phyloP scores from a whole-genome alignment of 2,329 filamentous ascomycete species.

The Stachybotrys chlorohalonatus region DNA sequence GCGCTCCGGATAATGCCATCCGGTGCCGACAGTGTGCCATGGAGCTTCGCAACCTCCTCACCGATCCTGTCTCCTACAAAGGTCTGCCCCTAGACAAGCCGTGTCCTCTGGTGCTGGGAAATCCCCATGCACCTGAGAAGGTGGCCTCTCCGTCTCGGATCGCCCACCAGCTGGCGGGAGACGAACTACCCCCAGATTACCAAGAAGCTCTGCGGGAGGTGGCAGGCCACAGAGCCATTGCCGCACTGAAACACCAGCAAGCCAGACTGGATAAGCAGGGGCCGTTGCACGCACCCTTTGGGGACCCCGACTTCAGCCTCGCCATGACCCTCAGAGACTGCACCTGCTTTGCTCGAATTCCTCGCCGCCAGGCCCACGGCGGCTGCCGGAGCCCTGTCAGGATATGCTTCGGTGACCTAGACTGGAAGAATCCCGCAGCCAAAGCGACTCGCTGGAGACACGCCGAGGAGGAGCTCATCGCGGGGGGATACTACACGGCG shows the following conservation, averaged over 20 bases:
- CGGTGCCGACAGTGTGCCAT: slow-evolving; percentile 69
- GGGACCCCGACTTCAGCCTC: slow-evolving; percentile 45
- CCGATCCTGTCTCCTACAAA: slow-evolving; percentile 21
- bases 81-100: slow-evolving; percentile 34
- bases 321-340: slow-evolving; percentile 80
- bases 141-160: slow-evolving; percentile 33
- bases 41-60: slow-evolving; percentile 25
- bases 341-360: slow-evolving; percentile 61
- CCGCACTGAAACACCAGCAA: slow-evolving; percentile 24
- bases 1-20: slow-evolving; percentile 51
- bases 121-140: slow-evolving; percentile 34
- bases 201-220: slow-evolving; percentile 15
- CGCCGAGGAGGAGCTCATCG: slow-evolving; percentile 53
- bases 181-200: slow-evolving; percentile 16
- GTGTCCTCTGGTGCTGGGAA: slow-evolving; percentile 58
- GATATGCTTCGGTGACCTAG: slow-evolving; percentile 64
- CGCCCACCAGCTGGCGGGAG: slow-evolving; percentile 21
- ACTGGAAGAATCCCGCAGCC: slow-evolving; percentile 59
- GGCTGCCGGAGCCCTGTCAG: slow-evolving; percentile 26
- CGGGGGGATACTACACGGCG: slow-evolving; percentile 60
- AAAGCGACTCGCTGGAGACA: slow-evolving; percentile 63
- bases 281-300: slow-evolving; percentile 30
- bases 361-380: slow-evolving; percentile 8
- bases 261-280: slow-evolving; percentile 32
- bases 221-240: slow-evolving; percentile 24